Evolutionary conservation across 345 rosid genomes (phyloP), one percentile per base, ranked within the genome.

Genomic region (Mercurialis annua): DNA sequence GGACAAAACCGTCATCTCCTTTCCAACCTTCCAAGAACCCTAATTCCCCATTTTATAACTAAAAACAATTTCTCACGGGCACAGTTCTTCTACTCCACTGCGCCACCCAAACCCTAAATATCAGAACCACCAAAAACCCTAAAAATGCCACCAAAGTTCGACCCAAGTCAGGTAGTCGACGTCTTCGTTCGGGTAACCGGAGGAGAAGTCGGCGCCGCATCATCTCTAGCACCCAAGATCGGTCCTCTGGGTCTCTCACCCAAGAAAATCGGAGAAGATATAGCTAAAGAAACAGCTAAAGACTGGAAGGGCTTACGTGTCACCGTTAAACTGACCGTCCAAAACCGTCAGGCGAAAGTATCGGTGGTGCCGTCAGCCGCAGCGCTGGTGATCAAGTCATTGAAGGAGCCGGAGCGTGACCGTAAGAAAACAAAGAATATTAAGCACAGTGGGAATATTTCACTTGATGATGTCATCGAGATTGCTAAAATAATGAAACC

Each of bases 271-370:
- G 65, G 72, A 15, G 72, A 69, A 17, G 72, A 69, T 26, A 69
- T 69, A 1, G 66, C 72, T 10, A 69, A 69, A 33, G 65, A 69
- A 38, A 69, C 72, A 1, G 72, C 72, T 23, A 69, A 69, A 49
- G 72, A 69, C 8, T 69, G 66, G 66, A 69, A 69, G 66, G 72
- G 72, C 6, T 30, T 69, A 14, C 66, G 66, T 4, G 66, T 69
- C 12, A 50, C 72, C 21, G 66, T 69, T 12, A 69, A 69, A 50
- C 65, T 69, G 11, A 69, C 72, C 33, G 59, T 69, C 0, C 72
- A 68, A 51, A 69, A 69, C 72, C 72, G 72, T 58, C 59, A 69
- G n/a, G 72, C 66, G 2, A 69, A 59, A 51, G 72, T 69, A 23
- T 10, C 59, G 1, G 72, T 69, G 14, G 72, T 69, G 0, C 72